Evolutionary conservation across 192 early-diverging fungal species (phyloP), one percentile per base, ranked within the genome.

Genomic region (Linderina pennispora): DNA sequence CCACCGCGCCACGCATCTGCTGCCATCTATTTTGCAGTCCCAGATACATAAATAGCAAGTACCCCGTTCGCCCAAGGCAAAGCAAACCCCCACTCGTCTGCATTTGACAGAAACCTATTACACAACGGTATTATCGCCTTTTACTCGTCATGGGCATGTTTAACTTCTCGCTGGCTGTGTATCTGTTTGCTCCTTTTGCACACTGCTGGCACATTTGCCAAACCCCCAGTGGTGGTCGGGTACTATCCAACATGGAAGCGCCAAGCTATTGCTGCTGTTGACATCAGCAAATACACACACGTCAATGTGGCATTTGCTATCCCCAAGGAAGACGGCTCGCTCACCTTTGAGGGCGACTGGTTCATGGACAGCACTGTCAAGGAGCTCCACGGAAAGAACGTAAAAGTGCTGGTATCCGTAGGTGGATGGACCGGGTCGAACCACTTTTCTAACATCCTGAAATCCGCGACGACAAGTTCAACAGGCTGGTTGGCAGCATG

Each of bases 361-460:
- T 48, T 36, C 1, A 17, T 79, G 10, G 54, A 66, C 1, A 13
- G 54, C 14, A 21, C 71, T 11, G 74, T 79, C 11, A 45, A 23
- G 0, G 43, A 41, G 23, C 65, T 78, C 9, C 79, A 81, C 33
- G 39, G 44, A 7, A 65, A 72, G 3, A 62, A 61, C n/a, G 54
- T 73, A 24, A 83, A 86, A 43, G 80, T 79, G 0, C 50, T 78
- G 8, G 43, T 83, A 10, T 82, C 81, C 2, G 60, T 86, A 23
- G 84, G 84, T 34, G 84, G 84, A 0, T 86, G 84, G 84, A 73
- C 77, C 3, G 84, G 81, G 2, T 77, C 75, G n/a, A 54, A 51
- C 23, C 36, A 53, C 21, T 72, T 76, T 38, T 77, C 76, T 21
- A 28, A 23, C 19, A 58, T 58, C 17, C 3, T 58, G 3, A 39